A percentile compares a stretch with the other conserved stretches of the same genome.
Conservation (phyloP, 495 filamentous ascomycete species). For the Neurospora tetraspora region DNA sequence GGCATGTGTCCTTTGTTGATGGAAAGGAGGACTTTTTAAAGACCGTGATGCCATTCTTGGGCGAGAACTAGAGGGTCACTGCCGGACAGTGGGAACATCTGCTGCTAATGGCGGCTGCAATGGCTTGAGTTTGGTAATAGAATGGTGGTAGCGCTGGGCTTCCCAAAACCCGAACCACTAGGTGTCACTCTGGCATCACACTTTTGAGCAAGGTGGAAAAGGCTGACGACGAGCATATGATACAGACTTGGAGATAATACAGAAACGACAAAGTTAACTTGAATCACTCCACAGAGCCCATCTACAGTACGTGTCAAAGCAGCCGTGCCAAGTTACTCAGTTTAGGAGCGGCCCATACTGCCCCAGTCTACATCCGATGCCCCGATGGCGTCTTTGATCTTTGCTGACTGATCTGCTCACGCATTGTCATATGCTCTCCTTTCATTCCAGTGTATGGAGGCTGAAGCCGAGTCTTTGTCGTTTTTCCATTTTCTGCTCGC, state of each 20-base stretch:
- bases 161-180: neutral
- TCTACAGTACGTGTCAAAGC: neutral
- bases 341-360: neutral
- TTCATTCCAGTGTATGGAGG: neutral
- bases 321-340: neutral
- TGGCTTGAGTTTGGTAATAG: neutral
- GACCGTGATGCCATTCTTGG: neutral
- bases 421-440: neutral
- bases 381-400: neutral
- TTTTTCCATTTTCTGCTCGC: neutral
- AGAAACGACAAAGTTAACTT: neutral
- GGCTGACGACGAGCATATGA: neutral
- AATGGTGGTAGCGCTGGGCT: neutral
- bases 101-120: neutral
- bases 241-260: neutral
- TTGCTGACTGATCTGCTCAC: neutral
- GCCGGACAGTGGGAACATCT: neutral
- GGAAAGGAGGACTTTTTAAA: constrained; percentile 12
- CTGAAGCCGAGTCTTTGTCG: neutral
- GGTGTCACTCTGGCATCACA: neutral
- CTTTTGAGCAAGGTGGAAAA: neutral
- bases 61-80: neutral
- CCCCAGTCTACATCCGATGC: neutral
- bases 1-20: constrained; percentile 19
- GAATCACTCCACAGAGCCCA: neutral